Conservation (phyloP, 345 rosid species). For the Carallia brachiata region DNA sequence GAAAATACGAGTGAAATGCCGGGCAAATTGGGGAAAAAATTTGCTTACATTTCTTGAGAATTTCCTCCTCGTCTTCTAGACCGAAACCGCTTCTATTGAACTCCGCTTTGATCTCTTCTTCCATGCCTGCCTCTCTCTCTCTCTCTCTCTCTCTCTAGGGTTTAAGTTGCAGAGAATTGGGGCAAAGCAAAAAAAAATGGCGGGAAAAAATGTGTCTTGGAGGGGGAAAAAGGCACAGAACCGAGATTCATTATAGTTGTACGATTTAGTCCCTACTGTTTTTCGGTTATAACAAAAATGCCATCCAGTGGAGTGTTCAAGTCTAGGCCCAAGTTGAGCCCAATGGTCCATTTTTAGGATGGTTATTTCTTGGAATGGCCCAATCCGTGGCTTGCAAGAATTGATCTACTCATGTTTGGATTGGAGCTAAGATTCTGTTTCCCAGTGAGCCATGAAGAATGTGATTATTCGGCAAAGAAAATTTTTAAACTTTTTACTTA, state of each 20-base stretch:
- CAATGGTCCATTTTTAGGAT: too few species aligned
- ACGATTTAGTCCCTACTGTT: background rate
- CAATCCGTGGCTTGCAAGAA: too few species aligned
- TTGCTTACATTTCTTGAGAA: conserved; percentile 60
- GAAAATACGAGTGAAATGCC: conserved; percentile 6
- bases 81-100: conserved; percentile 59
- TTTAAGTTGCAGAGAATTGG: conserved; percentile 22
- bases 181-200: conserved; percentile 35
- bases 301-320: background rate
- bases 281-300: conserved; percentile 3
- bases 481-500: too few species aligned
- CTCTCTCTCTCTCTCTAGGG: conserved; percentile 33
- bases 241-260: background rate
- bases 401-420: too few species aligned
- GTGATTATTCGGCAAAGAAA: too few species aligned
- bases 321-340: too few species aligned
- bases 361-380: too few species aligned
- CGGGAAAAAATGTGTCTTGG: conserved; percentile 43
- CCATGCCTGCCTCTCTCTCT: conserved; percentile 37
- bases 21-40: conserved; percentile 4
- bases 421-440: too few species aligned
- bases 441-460: too few species aligned
- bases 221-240: background rate
- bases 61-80: conserved; percentile 58
- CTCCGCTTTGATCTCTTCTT: conserved; percentile 66